These are phyloP conservation scores for Globisporangium viniferum DNA, from an alignment of 352 stramenopile species.

Conservation along the genomic window DNA sequence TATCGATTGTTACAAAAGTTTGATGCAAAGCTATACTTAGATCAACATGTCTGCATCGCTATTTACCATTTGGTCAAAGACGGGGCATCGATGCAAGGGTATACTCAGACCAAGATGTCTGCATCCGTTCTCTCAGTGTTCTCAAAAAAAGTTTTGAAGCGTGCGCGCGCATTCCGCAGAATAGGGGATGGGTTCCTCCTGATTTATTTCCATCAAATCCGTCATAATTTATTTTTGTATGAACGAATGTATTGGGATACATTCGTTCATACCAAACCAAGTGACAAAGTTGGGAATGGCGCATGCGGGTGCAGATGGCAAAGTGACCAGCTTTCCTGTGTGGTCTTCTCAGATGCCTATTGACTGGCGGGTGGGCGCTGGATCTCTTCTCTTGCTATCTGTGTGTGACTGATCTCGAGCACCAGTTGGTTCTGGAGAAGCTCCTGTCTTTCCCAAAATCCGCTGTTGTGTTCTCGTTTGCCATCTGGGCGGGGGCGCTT, in stretches of 20 bases:
- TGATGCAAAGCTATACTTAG: no score
- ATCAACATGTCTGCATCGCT: no score
- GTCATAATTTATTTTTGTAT: no score
- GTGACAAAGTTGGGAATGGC: neutral
- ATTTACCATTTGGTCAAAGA: no score
- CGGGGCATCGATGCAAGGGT: no score
- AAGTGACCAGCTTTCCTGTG: neutral
- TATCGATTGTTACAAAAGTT: no score
- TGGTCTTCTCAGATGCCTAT: neutral
- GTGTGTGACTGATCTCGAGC: neutral
- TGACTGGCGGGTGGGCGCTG: neutral
- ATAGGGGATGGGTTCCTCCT: neutral
- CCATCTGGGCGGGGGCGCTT: neutral
- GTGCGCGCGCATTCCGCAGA: neutral
- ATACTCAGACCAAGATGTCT: no score
- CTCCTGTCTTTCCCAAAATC: constrained; percentile 2
- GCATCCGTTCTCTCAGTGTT: no score
- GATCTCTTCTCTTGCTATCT: neutral
- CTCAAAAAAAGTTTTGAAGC: no score
- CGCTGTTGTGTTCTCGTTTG: constrained; percentile 1
- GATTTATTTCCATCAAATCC: neutral
- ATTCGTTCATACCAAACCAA: neutral
- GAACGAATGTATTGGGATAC: no score
- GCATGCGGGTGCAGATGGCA: neutral
- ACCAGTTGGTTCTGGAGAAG: neutral